Conservation (phyloP, 768 basidiomycete genomes). For the Lenzites betulinus region DNA sequence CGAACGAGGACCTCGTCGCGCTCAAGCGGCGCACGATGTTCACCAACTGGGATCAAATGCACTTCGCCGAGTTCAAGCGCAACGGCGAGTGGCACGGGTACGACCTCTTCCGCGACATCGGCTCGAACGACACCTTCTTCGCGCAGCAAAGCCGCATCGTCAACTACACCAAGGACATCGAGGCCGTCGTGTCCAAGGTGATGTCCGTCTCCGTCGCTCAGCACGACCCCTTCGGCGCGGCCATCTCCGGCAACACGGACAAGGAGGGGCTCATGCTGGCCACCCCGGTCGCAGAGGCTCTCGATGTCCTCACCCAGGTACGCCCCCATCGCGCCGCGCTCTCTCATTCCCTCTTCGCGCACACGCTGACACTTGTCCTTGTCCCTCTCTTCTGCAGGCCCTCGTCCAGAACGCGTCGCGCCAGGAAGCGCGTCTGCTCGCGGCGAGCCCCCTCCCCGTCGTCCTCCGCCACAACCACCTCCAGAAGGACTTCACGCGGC, state of each 20-base stretch:
- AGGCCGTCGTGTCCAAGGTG: neutral
- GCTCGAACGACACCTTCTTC: neutral
- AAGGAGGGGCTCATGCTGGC: neutral
- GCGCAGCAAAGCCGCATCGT: neutral
- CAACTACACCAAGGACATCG: neutral
- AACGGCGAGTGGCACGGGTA: neutral
- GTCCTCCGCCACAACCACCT: too few species aligned
- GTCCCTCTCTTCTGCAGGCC: too few species aligned
- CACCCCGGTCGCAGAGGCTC: too few species aligned
- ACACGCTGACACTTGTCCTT: too few species aligned
- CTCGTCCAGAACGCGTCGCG: too few species aligned
- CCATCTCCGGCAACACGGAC: neutral
- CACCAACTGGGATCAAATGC: neutral
- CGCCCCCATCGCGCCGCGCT: too few species aligned
- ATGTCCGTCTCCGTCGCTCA: neutral
- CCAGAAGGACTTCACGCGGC: too few species aligned
- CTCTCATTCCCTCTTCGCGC: too few species aligned
- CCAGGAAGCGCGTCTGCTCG: too few species aligned
- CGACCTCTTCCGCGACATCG: neutral
- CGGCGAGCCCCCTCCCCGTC: too few species aligned
- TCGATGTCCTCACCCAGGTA: too few species aligned
- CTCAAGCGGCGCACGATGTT: neutral
- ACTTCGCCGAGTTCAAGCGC: neutral
- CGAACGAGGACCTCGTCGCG: neutral
- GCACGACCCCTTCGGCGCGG: neutral